phyloP scores from a whole-genome alignment of 805 yeast species.

The Cyberlindnera meyerae region DNA sequence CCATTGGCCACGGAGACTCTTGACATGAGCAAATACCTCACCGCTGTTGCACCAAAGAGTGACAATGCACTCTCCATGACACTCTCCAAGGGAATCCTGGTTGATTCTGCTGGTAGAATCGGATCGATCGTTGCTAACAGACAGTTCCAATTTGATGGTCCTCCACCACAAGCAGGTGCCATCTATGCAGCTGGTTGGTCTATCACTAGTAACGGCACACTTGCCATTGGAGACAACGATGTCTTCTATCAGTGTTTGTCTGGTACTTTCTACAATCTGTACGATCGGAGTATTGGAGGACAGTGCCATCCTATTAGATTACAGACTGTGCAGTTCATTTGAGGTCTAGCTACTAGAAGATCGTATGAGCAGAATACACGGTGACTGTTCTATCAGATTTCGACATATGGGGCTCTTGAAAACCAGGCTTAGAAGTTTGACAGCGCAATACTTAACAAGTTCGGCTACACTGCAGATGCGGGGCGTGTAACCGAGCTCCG shows the following conservation, averaged over 20 bases:
- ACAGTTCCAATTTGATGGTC: slow-evolving; percentile 85
- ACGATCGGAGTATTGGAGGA: slow-evolving; percentile 55
- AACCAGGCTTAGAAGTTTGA: too few species aligned
- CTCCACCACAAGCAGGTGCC: slow-evolving; percentile 79
- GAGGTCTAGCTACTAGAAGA: too few species aligned
- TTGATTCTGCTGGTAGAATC: slow-evolving; percentile 59
- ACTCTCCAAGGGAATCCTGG: slow-evolving; percentile 45
- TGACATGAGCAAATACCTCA: slow-evolving; percentile 5
- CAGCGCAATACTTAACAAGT: too few species aligned
- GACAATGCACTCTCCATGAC: slow-evolving; percentile 50
- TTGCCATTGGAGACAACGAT: slow-evolving; percentile 58
- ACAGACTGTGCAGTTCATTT: slow-evolving; percentile 49
- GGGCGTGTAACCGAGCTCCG: too few species aligned
- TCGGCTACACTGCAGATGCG: too few species aligned
- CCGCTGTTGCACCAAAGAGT: slow-evolving; percentile 37
- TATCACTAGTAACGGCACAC: slow-evolving; percentile 46
- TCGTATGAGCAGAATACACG: too few species aligned
- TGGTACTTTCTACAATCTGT: slow-evolving; percentile 75
- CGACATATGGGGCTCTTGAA: too few species aligned
- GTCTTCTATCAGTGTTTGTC: slow-evolving; percentile 70
- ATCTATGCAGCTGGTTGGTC: slow-evolving; percentile 68
- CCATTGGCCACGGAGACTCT: slow-evolving; percentile 9
- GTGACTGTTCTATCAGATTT: too few species aligned
- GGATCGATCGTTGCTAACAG: slow-evolving; percentile 80
- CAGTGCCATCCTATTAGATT: slow-evolving; percentile 63